Percentiles rank a stretch among this genome's conserved stretches.
Conservation (phyloP, 495 filamentous ascomycete species). For the Neurospora sp. region DNA sequence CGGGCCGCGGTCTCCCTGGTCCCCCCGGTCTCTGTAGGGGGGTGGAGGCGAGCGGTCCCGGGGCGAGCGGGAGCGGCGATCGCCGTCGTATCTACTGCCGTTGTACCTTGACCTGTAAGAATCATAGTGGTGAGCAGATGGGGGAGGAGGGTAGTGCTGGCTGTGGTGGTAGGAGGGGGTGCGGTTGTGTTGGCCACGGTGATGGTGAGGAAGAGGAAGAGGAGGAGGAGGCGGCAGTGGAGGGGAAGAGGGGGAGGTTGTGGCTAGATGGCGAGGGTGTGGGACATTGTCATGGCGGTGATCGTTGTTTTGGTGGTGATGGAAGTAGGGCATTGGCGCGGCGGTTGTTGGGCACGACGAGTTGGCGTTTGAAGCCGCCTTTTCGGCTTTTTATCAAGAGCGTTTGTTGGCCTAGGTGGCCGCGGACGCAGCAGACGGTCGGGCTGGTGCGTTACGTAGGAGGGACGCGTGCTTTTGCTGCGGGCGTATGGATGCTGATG, state of each 20-base stretch:
- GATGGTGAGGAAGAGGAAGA: slow-evolving; percentile 1
- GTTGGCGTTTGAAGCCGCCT: not conserved
- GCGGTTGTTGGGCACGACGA: not conserved
- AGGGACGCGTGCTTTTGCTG: not conserved
- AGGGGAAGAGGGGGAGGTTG: not conserved
- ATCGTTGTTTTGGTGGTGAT: not conserved
- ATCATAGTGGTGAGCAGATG: slow-evolving; percentile 11
- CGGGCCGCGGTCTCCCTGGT: slow-evolving; percentile 28
- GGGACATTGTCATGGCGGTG: not conserved
- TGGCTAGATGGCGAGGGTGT: not conserved
- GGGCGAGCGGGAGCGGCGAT: slow-evolving; percentile 41
- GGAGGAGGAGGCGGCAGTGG: not conserved
- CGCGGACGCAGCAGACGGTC: not conserved
- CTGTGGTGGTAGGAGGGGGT: not conserved
- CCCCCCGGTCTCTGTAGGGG: slow-evolving; percentile 40
- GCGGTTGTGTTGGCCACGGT: not conserved
- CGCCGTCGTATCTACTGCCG: slow-evolving; percentile 35
- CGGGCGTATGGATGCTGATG: not conserved
- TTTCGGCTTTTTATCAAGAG: not conserved
- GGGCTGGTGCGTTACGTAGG: not conserved
- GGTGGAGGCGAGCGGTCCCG: slow-evolving; percentile 46
- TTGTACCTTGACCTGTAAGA: slow-evolving; percentile 35
- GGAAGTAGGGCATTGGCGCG: not conserved
- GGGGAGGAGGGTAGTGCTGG: not conserved
- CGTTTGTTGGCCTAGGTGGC: not conserved